Base-by-base conservation (phyloP, 2,329 filamentous ascomycete genomes). In the Myriosclerotinia curreyana region DNA sequence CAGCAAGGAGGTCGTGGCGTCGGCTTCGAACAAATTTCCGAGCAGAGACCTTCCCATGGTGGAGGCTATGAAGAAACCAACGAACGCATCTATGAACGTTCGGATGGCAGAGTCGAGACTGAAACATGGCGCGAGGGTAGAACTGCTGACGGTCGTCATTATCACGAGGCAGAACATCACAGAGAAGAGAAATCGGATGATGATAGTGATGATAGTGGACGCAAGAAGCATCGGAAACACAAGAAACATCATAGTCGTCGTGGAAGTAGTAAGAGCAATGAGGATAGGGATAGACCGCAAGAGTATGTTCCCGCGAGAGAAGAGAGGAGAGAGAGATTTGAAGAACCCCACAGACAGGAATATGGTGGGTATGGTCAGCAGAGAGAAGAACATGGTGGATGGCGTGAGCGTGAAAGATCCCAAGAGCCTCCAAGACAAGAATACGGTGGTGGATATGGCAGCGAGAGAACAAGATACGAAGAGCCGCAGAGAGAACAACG, bases 31-130 rank as follows among this genome's bases (percentile, higher is more conserved):
- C 80, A 88, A 72, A 79, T 78, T 55, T 82, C 79, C 6, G 83
- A 89, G 72, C 80, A 81, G 9, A 80, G 79, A 12, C 79, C 80
- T 22, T 77, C 74, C 8, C 76, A 79, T 60, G 81, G 81, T 4
- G 82, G 84, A 51, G 82, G 84, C 7, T 87, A 84, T 66, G 82
- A 87, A 70, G 78, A 85, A 68, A 82, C 79, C 48, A 83, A 82
- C 44, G 83, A 88, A 75, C 79, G 79, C 38, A 79, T 83, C 62
- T 79, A 79, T 61, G 73, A 76, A 36, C 75, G 76, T 53, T 77
- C 76, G 53, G 72, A 74, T 7, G 71, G 73, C 17, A 71, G 74
- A 50, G 64, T 71, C 36, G 70, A 75, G 50, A 69, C 67, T 0
- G 68, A 73, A 65, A 67, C 64, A 34, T 69, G 67, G 68, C 46